Base-by-base conservation (phyloP, 192 early-diverging fungal genomes). In the Diversispora epigaea region DNA sequence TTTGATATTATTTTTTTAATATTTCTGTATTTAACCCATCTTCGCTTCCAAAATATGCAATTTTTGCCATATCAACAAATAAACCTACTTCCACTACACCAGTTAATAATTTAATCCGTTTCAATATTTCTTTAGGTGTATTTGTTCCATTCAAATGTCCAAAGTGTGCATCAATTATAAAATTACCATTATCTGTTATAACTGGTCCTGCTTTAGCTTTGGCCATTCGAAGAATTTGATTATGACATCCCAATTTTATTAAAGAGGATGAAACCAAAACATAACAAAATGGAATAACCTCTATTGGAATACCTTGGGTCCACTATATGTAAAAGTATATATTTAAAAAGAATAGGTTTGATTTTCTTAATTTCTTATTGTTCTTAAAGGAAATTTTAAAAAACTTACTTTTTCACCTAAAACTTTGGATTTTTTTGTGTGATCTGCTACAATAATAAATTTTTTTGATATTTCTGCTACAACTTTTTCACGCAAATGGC, bases 71-170 rank as follows among this genome's bases (percentile, higher is more conserved):
- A n/a, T 84, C 81, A 81, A 91, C 91, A 78, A 98, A 98, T 64
- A 98, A 83, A 4, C 96, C 96, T 32, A 95, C 95, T 77, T 98
- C 96, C 6, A 96, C 87, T 21, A 98, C 92, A 43, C 96, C 96
- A 0, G 94, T 91, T 7, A 95, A 84, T 75, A 86, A 74, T 68
- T 91, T 95, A 43, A 96, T 81, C 19, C 85, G 80, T 60, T 73
- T 76, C 49, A 80, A 70, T 17, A 80, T 41, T 58, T 76, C 76
- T 52, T 41, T 70, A 3, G 95, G 92, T 44, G 90, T 84, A 54
- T 54, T 54, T 11, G 12, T 11, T 54, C 50, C 50, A 54, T n/a
- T n/a, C n/a, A n/a, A n/a, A n/a, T 54, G 12, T 39, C 92, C 93
- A 80, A 98, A 92, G 45, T 90, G 80, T 4, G 89, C 93, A 83